phyloP scores from a whole-genome alignment of 2,329 filamentous ascomycete species.

The Lizonia empirigonia region DNA sequence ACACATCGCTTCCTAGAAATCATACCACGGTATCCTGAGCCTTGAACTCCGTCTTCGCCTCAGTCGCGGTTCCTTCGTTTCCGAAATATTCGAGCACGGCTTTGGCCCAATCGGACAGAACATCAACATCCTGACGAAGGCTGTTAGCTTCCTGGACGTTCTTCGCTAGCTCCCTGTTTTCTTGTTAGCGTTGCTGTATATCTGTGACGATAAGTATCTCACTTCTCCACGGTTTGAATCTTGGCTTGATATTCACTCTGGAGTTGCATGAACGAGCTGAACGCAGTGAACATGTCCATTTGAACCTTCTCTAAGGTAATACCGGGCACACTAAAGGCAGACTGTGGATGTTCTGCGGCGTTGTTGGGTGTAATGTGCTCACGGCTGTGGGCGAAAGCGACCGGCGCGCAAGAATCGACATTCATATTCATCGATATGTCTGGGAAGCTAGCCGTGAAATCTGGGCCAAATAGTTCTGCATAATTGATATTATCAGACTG shows the following conservation, averaged over 20 bases:
- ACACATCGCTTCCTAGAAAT: neutral
- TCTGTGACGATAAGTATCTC: neutral
- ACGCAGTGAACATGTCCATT: neutral
- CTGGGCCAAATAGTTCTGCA: neutral
- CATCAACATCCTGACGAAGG: conserved; percentile 5
- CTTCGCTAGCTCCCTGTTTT: neutral
- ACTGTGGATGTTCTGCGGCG: neutral
- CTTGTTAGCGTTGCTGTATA: neutral
- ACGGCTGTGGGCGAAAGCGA: neutral
- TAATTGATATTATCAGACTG: neutral
- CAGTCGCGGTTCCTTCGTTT: neutral
- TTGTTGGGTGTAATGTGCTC: neutral
- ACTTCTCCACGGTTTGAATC: neutral
- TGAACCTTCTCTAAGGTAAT: neutral
- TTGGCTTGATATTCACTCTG: neutral
- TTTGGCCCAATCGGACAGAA: neutral
- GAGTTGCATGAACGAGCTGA: neutral
- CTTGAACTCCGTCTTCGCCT: neutral
- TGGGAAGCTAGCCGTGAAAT: neutral
- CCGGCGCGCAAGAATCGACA: neutral
- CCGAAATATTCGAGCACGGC: neutral
- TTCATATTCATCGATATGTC: neutral
- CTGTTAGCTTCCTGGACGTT: neutral
- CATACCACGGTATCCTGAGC: neutral
- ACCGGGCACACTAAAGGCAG: neutral